Base-by-base conservation (phyloP, 148 eudicot genomes). In the Rhododendron williamsianum region DNA sequence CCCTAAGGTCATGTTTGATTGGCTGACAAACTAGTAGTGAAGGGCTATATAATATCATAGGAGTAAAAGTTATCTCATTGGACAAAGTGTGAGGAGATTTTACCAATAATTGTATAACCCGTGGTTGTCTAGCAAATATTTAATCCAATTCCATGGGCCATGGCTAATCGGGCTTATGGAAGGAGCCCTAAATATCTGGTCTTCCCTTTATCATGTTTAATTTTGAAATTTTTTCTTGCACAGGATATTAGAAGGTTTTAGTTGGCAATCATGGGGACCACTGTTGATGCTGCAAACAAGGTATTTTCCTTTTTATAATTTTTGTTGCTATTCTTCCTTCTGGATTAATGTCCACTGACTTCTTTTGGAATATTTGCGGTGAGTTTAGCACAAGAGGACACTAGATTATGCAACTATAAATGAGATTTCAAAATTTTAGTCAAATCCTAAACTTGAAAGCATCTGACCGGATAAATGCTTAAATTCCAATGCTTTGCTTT, bases 251-350 rank as follows among this genome's bases (percentile, higher is more conserved):
- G 30, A 43, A 46, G 27, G 60, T 45, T 60, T 58, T 82, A 45
- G 60, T 36, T 65, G 54, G 58, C 46, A 77, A 69, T 78, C 79
- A 87, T 83, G 88, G 88, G 88, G 58, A 87, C 86, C n/a, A 25
- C 67, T 65, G 52, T 76, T 51, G 88, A 83, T 49, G 74, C 77
- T 83, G 85, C 85, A n/a, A 83, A 82, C 58, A 74, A 87, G 86
- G 88, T 83, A 87, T 7, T 46, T 43, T 41, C 27, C 0, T 38
- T 10, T 1, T 56, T 41, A 41, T 45, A 12, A 15, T 2, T 3
- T 54, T 54, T 72, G 45, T 65, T 25, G 18, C 3, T 18, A 38
- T 74, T 18, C 36, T 41, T 30, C 11, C 52, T 48, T 72, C 19
- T 25, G 25, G 21, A 60, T 36, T n/a, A 43, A 18, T 72, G 49